These are phyloP conservation scores for Emmonsiellopsis sp. DNA, from an alignment of 2,329 filamentous ascomycete species.

Conservation along the genomic window DNA sequence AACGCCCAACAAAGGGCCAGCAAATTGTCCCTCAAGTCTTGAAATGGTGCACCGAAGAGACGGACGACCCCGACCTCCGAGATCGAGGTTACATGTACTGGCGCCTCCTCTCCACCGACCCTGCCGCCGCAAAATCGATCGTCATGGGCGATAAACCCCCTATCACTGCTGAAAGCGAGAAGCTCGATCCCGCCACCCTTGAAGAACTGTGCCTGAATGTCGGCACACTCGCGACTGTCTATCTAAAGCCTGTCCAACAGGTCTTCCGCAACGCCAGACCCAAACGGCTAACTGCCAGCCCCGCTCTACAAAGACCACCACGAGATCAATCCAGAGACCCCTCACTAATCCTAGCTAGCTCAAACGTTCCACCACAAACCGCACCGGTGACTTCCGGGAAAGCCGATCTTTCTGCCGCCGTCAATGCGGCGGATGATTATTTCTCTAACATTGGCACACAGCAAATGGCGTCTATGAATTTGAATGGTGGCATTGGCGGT, in stretches of 20 bases:
- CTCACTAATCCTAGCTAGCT: slow-evolving; percentile 30
- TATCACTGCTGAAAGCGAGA: slow-evolving; percentile 93
- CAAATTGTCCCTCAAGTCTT: slow-evolving; percentile 87
- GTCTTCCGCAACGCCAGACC: slow-evolving; percentile 87
- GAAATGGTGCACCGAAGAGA: slow-evolving; percentile 98
- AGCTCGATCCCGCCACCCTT: slow-evolving; percentile 77
- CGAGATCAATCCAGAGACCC: slow-evolving; percentile 33
- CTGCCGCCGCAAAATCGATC: slow-evolving; percentile 71
- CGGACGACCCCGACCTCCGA: slow-evolving; percentile 94
- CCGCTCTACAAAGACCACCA: slow-evolving; percentile 67
- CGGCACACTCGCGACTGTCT: slow-evolving; percentile 90
- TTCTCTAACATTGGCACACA: slow-evolving; percentile 69
- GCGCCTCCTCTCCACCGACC: slow-evolving; percentile 88
- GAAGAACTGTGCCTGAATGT: slow-evolving; percentile 98
- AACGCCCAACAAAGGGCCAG: slow-evolving; percentile 88
- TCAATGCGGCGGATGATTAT: slow-evolving; percentile 80
- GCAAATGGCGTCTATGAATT: slow-evolving; percentile 63
- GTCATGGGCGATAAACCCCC: slow-evolving; percentile 97
- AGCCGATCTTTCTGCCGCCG: slow-evolving; percentile 56
- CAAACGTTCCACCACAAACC: slow-evolving; percentile 19
- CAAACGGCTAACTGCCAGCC: slow-evolving; percentile 68
- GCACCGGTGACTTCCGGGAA: slow-evolving; percentile 19
- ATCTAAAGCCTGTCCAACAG: slow-evolving; percentile 93
- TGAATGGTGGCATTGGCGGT: slow-evolving; percentile 55
- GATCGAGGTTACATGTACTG: slow-evolving; percentile 99